Evolutionary conservation across 164 flowering plant species (phyloP), one percentile per base, ranked within the genome.

Genomic region (Litsea cubeba): DNA sequence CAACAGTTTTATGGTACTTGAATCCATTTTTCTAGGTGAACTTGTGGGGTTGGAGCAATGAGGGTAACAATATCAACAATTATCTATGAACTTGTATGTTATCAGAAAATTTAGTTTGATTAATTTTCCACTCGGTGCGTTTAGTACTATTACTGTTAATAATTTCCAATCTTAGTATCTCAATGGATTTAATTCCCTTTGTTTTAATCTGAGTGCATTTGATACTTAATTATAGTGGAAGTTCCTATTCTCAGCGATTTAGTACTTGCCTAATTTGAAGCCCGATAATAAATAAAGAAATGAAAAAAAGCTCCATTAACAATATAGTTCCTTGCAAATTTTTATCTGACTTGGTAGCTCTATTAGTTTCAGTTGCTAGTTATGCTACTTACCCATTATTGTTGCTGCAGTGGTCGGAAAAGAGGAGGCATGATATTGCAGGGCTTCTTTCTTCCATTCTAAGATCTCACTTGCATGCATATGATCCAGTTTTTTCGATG

Each of bases 401-500:
- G 79, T 24, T 81, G 72, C 74, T 83, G 81, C 88, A 95, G 99
- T 96, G 99, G 99, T 91, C 97, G 46, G 90, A 86, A 76, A 90
- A 76, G 82, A 88, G 89, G 84, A 87, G 98, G 82, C 78, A 79
- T 81, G 98, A 96, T 24, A 88, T 96, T 81, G 97, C 97, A 71
- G 99, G 97, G 62, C 76, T 88, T 50, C 72, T 96, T 78, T 86
- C 95, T 32, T 88, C 97, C 65, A 86, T 94, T 71, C 79, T 96
- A 77, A 87, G 97, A 81, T 95, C 92, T 77, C 91, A 90, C 76
- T 80, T 96, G 40, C 89, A 84, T 70, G 99, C 99, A 25, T 89
- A 92, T 83, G 98, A 96, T 83, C 97, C 99, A 11, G 68, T 96
- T 66, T 91, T 96, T 74, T 86, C 97, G 25, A 89, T 96, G 99